Evolutionary conservation across 2,329 filamentous ascomycete genomes (phyloP).

Genomic region (Fusarium anthophilum): DNA sequence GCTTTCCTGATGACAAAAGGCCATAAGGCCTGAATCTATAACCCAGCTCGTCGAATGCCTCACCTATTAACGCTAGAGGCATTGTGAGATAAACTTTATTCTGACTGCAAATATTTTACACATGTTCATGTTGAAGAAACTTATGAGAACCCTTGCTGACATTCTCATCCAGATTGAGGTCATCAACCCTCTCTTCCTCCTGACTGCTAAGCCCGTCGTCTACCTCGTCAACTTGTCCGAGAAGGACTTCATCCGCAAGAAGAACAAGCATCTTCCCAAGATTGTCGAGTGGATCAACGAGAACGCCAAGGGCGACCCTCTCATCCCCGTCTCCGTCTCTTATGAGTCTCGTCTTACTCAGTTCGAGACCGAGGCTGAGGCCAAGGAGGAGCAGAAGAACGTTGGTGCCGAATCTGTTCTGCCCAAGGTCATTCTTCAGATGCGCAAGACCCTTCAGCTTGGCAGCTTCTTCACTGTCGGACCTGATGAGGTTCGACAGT

Average conservation of each 20-base stretch:
- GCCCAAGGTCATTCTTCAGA: slow-evolving; percentile 89
- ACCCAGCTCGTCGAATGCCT: slow-evolving; percentile 99
- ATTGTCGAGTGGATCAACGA: slow-evolving; percentile 96
- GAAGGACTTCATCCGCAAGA: slow-evolving; percentile 96
- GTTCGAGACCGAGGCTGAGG: slow-evolving; percentile 81
- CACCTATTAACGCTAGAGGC: slow-evolving; percentile 77
- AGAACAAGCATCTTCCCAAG: slow-evolving; percentile 98
- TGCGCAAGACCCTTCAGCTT: slow-evolving; percentile 91
- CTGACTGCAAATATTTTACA: slow-evolving; percentile 61
- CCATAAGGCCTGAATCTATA: slow-evolving; percentile 88
- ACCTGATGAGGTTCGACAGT: slow-evolving; percentile 95
- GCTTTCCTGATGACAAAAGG: slow-evolving; percentile 96
- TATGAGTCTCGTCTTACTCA: slow-evolving; percentile 92
- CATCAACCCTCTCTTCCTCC: slow-evolving; percentile 95
- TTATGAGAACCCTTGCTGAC: slow-evolving; percentile 36
- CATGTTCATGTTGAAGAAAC: slow-evolving; percentile 1
- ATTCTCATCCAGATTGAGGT: slow-evolving; percentile 78
- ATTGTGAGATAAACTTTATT: slow-evolving; percentile 85
- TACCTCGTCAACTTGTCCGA: slow-evolving; percentile 97
- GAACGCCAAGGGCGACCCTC: slow-evolving; percentile 85
- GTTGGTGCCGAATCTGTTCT: slow-evolving; percentile 87
- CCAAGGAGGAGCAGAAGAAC: slow-evolving; percentile 86
- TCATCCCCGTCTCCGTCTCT: slow-evolving; percentile 91
- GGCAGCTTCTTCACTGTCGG: slow-evolving; percentile 98
- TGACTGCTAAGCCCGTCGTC: slow-evolving; percentile 96